Conservation (phyloP, 2,329 filamentous ascomycete genomes). For the Penicillium sp. region DNA sequence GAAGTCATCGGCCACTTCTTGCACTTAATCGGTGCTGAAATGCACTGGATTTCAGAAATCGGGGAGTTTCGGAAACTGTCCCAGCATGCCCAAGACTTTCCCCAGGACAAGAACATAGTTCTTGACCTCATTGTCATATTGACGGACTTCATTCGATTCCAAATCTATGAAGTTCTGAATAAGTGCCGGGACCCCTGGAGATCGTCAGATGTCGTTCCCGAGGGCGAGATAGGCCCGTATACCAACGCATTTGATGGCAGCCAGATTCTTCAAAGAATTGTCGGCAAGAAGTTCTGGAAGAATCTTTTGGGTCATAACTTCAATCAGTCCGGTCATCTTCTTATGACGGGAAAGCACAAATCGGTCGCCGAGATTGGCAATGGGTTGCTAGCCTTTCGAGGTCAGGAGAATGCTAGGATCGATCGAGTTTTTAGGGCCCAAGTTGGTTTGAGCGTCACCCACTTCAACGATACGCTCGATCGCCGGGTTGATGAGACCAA, state of each 20-base stretch:
- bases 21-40: constrained; percentile 33
- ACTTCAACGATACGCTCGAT: constrained; percentile 4
- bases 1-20: constrained; percentile 42
- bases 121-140: constrained; percentile 22
- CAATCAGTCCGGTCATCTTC: too few relatives aligned
- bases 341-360: too few relatives aligned
- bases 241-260: too few relatives aligned
- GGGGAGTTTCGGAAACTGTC: constrained; percentile 31
- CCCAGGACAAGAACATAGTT: constrained; percentile 17
- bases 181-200: too few relatives aligned
- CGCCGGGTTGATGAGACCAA: background rate
- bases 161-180: too few relatives aligned
- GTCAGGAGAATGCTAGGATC: constrained; percentile 10
- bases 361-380: constrained; percentile 14
- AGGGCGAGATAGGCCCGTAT: too few relatives aligned
- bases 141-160: constrained; percentile 34
- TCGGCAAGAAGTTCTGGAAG: background rate
- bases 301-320: too few relatives aligned
- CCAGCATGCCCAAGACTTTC: constrained; percentile 13
- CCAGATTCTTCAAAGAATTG: too few relatives aligned
- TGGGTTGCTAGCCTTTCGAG: constrained; percentile 11
- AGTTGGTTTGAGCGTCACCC: background rate
- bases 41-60: constrained; percentile 40
- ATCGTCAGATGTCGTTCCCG: too few relatives aligned
- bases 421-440: background rate